These are phyloP conservation scores for Asterionellopsis glacialis DNA, from an alignment of 108 stramenopile species.

Conservation along the genomic window DNA sequence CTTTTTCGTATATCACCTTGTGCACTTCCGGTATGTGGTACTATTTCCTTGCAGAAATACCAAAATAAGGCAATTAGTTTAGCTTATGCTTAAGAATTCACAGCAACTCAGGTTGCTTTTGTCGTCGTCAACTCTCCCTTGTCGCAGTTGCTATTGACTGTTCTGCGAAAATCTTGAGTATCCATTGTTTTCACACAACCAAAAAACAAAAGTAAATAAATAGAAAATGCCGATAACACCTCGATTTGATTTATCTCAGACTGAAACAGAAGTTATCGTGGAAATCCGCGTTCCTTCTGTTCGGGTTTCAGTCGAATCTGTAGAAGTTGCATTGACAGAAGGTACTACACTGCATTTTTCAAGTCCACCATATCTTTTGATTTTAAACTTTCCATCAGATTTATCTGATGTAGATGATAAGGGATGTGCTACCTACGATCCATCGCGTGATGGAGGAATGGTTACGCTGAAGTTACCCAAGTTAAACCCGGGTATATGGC, in stretches of 20 bases:
- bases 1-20: too few relatives aligned
- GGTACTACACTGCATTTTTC: constrained; percentile 51
- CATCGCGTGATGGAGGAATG: constrained; percentile 35
- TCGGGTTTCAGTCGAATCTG: constrained; percentile 53
- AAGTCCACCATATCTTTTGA: constrained; percentile 65
- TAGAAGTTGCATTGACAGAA: constrained; percentile 38
- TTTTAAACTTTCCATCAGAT: constrained; percentile 44
- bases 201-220: too few relatives aligned
- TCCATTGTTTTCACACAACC: too few relatives aligned
- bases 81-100: too few relatives aligned
- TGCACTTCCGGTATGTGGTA: too few relatives aligned
- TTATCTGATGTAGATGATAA: constrained; percentile 16
- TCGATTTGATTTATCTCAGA: constrained; percentile 62
- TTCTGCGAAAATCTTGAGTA: too few relatives aligned
- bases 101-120: too few relatives aligned
- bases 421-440: constrained; percentile 37
- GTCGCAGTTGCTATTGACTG: too few relatives aligned
- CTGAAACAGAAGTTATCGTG: constrained; percentile 39
- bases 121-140: too few relatives aligned
- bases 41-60: too few relatives aligned
- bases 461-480: constrained; percentile 45
- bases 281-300: constrained; percentile 68
- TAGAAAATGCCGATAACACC: constrained; percentile 72
- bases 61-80: too few relatives aligned
- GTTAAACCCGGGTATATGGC: constrained; percentile 43